Base-by-base conservation (phyloP, 179 eudicot genomes). In the Spergularia azorica region DNA sequence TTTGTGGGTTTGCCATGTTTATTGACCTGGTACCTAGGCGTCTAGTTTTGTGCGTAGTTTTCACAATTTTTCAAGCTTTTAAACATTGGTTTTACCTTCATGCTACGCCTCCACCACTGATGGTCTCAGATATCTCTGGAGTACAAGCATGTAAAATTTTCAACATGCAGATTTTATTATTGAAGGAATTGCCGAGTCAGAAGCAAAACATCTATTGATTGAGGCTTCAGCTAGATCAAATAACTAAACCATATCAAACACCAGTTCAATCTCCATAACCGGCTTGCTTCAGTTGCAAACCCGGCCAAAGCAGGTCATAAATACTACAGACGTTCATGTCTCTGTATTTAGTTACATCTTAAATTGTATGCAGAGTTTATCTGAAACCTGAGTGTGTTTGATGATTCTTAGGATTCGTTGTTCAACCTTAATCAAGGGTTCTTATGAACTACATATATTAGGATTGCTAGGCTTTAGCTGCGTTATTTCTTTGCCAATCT, bases 131-230 rank as follows among this genome's bases (percentile, higher is more conserved):
- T 85, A 85, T 72, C 70, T 93, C 56, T 87, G 85, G 73, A 89
- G 91, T 32, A 78, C 89, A 48, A 85, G 76, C 76, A 71, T 93
- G 84, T 89, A 88, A 69, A 95, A 91, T 77, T 86, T 91, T 83
- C 74, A 65, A 15, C 68, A 88, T 68, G 91, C 91, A n/a, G 97
- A 93, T 83, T 59, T 93, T 59, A 87, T 93, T 6, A 82, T 93
- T 74, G 97, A 93, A 88, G 98, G 97, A 38, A 90, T 93, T 79
- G 90, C 94, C 17, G 95, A 91, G 83, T 87, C 92, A 46, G 97
- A 93, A 86, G 90, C 32, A 26, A 26, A 26, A 26, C 1, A 26
- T 26, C 32, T 1, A 26, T 26, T 26, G 32, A 26, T 26, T 26
- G 32, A 26, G 32, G 32, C 32, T 77, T 67, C 78, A 86, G 38